A percentile compares a stretch with the other conserved stretches of the same genome.
These are phyloP conservation scores for Boletus eberwhitei DNA, from an alignment of 768 basidiomycete genomes.

Conservation along the genomic window DNA sequence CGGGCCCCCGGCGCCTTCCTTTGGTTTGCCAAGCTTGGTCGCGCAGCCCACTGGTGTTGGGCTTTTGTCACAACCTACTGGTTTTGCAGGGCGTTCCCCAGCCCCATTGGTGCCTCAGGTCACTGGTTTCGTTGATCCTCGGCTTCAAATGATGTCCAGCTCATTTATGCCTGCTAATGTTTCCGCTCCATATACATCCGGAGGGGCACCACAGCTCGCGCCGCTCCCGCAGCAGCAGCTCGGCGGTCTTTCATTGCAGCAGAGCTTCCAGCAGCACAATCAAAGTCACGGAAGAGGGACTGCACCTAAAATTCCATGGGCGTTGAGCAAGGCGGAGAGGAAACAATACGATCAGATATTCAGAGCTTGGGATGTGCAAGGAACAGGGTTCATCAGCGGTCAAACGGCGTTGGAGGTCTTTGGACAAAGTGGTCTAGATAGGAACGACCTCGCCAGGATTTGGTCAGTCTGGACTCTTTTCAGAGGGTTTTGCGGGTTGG, in stretches of 20 bases:
- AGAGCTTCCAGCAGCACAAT: slow-evolving; percentile 86
- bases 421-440: slow-evolving; percentile 84
- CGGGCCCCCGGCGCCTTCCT: slow-evolving; percentile 21
- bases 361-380: slow-evolving; percentile 87
- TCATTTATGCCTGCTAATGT: slow-evolving; percentile 84
- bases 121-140: slow-evolving; percentile 81
- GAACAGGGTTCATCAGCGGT: slow-evolving; percentile 83
- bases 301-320: slow-evolving; percentile 78
- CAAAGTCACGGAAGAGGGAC: slow-evolving; percentile 65
- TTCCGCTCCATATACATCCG: slow-evolving; percentile 55
- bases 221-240: slow-evolving; percentile 51
- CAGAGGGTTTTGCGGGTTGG: background rate
- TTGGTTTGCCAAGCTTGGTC: slow-evolving; percentile 9
- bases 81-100: slow-evolving; percentile 46
- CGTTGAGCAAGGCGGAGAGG: slow-evolving; percentile 83
- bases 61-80: slow-evolving; percentile 33
- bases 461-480: slow-evolving; percentile 57
- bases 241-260: slow-evolving; percentile 61
- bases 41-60: slow-evolving; percentile 24
- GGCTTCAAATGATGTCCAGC: slow-evolving; percentile 84
- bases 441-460: slow-evolving; percentile 88
- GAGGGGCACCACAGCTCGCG: slow-evolving; percentile 61
- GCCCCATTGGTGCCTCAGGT: slow-evolving; percentile 63
- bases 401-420: slow-evolving; percentile 87
- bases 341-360: slow-evolving; percentile 97